Base-by-base conservation (phyloP, 2,329 filamentous ascomycete species). In the Ophioceras dolichostomum region DNA sequence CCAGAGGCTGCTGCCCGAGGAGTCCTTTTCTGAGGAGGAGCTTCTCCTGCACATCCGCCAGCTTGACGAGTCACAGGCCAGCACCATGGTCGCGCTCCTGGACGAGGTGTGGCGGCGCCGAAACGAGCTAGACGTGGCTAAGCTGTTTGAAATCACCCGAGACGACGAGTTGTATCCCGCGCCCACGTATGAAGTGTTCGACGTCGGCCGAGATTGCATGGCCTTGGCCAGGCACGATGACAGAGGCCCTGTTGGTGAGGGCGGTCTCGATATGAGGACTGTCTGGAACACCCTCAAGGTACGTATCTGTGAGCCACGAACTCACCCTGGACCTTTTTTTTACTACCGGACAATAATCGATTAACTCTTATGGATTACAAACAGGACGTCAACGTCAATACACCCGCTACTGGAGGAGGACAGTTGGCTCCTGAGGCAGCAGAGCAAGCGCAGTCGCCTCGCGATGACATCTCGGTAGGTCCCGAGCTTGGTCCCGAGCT, bases 171-270 rank as follows among this genome's bases (percentile, higher is more conserved):
- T 50, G 22, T 62, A 64, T 28, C 59, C 60, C 4, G 67, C 68
- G 40, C 65, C 67, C 3, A 69, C 70, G 13, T 73, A 71, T 42
- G 70, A 73, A 44, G 65, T 76, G 4, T 76, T 73, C 45, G 71
- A 76, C 43, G 59, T 77, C 10, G 62, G 60, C 1, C 51, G 52
- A 4, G 63, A 72, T 38, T 65, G 66, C 3, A 45, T 51, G 2
- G 60, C 65, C 2, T 40, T 61, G 8, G 45, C 57, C 2, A 51
- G 56, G 51, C 51, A 58, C 21, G 50, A 56, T 8, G 53, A 61
- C 32, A 45, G 53, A 18, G 48, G 57, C 13, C 51, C 62, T 32
- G 57, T 60, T 34, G 52, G 49, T 9, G 50, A 57, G 27, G 46
- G 55, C n/a, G 47, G 54, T 3, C 52, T 64, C 16, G 61, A 67